Base-by-base conservation (phyloP, 139 green algal species). In the Ulvella scutata region DNA sequence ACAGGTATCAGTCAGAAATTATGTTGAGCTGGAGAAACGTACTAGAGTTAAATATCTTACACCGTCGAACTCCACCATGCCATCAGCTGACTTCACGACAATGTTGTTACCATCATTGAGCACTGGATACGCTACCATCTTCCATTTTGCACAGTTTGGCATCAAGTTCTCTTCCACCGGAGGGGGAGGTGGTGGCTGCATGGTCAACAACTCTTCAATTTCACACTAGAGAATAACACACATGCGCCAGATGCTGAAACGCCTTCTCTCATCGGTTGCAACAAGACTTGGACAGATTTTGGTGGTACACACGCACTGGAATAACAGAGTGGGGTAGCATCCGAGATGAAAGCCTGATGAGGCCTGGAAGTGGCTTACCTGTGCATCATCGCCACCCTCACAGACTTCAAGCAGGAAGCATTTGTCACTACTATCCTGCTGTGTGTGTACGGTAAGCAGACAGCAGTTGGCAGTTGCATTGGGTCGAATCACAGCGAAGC, bases 391-490 rank as follows among this genome's bases (percentile, higher is more conserved):
- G 7, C n/a, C 13, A 23, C 51, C 51, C 33, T 67, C 51, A 67
- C 51, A 67, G 13, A 67, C 51, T 67, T 67, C 51, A 67, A 67
- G 31, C 51, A 67, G 51, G 20, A 36, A 26, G 51, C 51, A 67
- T n/a, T 26, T n/a, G n/a, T 67, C 51, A 36, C n/a, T 26, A 26
- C 51, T 26, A 9, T 67, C 51, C 51, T 36, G 51, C 9, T 67
- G n/a, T 36, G n/a, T 67, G 2, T 67, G 51, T 26, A 67, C 51
- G n/a, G 51, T 67, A n/a, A 67, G 31, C 51, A 67, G 17, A 26
- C 51, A 67, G 51, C 51, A 67, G 51, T 67, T 67, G n/a, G 31
- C 51, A 9, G 51, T 67, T n/a, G 51, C 51, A 29, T 67, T 67
- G 10, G 51, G 51, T 7, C 17, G 9, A 9, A 67, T 26, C n/a